Conservation (phyloP, 2,329 filamentous ascomycete genomes). For the Curvularia verruculosa region DNA sequence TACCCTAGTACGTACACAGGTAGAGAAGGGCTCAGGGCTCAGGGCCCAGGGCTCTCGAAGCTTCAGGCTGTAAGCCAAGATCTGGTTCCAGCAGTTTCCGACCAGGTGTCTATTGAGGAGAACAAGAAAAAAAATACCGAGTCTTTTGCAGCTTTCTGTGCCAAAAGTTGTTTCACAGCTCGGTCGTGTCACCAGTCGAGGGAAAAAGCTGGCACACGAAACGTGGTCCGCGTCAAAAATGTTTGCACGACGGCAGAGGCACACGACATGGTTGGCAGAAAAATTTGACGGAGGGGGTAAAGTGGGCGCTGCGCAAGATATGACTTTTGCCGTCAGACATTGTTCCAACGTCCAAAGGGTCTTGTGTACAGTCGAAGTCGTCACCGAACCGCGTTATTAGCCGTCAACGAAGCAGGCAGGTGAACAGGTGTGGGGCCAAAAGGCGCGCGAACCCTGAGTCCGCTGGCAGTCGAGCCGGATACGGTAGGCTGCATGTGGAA, state of each 20-base stretch:
- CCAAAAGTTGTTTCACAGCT: slow-evolving; percentile 20
- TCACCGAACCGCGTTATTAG: slow-evolving; percentile 3
- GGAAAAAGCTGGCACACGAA: slow-evolving; percentile 14
- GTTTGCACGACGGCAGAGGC: slow-evolving; percentile 24
- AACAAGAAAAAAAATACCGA: neutral
- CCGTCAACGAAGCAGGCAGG: slow-evolving; percentile 4
- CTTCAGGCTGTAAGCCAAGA: neutral
- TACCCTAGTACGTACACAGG: too few relatives aligned
- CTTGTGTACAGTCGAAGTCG: neutral
- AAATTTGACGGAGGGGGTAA: neutral
- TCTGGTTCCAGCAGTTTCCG: neutral
- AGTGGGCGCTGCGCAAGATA: neutral
- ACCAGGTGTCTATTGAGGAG: neutral
- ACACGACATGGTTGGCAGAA: slow-evolving; percentile 16
- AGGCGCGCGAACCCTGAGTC: slow-evolving; percentile 5
- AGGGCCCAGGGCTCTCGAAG: neutral
- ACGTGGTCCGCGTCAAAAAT: slow-evolving; percentile 30
- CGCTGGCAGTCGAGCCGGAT: slow-evolving; percentile 11
- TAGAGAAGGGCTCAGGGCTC: too few relatives aligned
- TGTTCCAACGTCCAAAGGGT: neutral
- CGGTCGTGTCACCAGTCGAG: slow-evolving; percentile 9
- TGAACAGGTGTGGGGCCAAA: slow-evolving; percentile 11
- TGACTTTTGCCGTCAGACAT: neutral
- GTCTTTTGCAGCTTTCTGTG: slow-evolving; percentile 4
- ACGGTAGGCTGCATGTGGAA: slow-evolving; percentile 19